Percentiles rank a stretch among this genome's conserved stretches.
Evolutionary conservation across 1,284 basidiomycete species (phyloP).

Genomic region (Ustilago bromivora): DNA sequence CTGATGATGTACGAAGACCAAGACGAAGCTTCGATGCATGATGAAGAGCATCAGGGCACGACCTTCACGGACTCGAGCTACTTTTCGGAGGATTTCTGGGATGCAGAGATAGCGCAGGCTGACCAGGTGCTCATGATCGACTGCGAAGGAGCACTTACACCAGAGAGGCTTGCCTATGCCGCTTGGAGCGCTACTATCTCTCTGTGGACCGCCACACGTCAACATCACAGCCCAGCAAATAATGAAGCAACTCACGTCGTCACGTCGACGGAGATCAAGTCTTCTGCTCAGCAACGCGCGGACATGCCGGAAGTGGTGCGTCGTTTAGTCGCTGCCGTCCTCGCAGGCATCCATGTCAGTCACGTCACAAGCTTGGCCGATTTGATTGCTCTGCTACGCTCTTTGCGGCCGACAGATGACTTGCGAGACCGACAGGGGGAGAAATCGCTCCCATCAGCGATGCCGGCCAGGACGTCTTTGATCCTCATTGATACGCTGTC

Average conservation of each 20-base stretch:
- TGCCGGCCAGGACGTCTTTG: constrained; percentile 33
- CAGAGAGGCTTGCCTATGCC: constrained; percentile 36
- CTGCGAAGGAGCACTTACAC: constrained; percentile 44
- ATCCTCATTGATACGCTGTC: constrained; percentile 49
- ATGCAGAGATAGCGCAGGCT: constrained; percentile 35
- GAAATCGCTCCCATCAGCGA: constrained; percentile 11
- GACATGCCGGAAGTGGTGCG: constrained; percentile 42
- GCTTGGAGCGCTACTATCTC: constrained; percentile 24
- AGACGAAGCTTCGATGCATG: not conserved
- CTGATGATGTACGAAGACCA: constrained; percentile 1
- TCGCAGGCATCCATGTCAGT: constrained; percentile 36
- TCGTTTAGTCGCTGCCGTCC: constrained; percentile 32
- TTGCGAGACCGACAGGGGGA: constrained; percentile 2
- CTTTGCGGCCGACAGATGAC: constrained; percentile 36
- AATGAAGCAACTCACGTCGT: not conserved
- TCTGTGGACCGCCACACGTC: constrained; percentile 17
- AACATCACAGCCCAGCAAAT: not conserved
- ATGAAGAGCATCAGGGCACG: not conserved
- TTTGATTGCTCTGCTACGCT: constrained; percentile 32
- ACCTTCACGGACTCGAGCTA: constrained; percentile 11
- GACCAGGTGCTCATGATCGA: constrained; percentile 46
- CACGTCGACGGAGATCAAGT: not conserved
- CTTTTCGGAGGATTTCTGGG: constrained; percentile 50
- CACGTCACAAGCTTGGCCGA: constrained; percentile 32
- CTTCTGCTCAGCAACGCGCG: constrained; percentile 10